Base-by-base conservation (phyloP, 306 rosid genomes). In the Cotoneaster glaucophyllus region DNA sequence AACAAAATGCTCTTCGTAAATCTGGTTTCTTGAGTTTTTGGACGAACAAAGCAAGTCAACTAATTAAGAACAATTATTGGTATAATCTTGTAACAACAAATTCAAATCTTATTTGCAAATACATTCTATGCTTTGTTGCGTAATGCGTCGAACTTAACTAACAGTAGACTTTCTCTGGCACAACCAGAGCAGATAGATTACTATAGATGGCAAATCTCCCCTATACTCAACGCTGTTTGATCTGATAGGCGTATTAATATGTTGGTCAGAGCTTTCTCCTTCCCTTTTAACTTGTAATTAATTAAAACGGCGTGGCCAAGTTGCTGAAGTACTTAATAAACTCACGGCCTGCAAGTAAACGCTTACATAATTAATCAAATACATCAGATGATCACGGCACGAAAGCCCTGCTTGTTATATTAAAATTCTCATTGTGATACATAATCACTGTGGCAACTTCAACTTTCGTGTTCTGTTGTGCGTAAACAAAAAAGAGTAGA, bases 291-390 rank as follows among this genome's bases (percentile, higher is more conserved):
- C 8, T 72, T 72, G 67, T 48, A 48, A 48, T 0, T 72, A 15
- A 37, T 57, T n/a, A 48, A 10, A 37, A 5, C 0, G 2, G 31
- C 43, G 29, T 26, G 37, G 34, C 32, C 44, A 18, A 21, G 50
- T 5, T 69, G 11, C 22, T 39, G 53, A 73, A 39, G 26, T 73
- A 39, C 25, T 39, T 25, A n/a, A 9, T 12, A 2, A 73, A 58
- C 56, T 57, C 57, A 58, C 59, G 68, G 37, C 67, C 54, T 48
- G 54, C 77, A 73, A 61, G 69, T 43, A 45, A 62, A 62, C 58
- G 68, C 41, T 10, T 58, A 3, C 12, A 8, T 52, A 70, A 31
- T 31, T 5, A 15, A 31, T 34, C 19, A 70, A 53, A 21, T 14
- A 48, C 11, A 31, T 53, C 31, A 34, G 32, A 53, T 56, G 28